A percentile compares a stretch with the other conserved stretches of the same genome.
phyloP scores from a whole-genome alignment of 2,329 filamentous ascomycete species.

The Fusarium sp. region DNA sequence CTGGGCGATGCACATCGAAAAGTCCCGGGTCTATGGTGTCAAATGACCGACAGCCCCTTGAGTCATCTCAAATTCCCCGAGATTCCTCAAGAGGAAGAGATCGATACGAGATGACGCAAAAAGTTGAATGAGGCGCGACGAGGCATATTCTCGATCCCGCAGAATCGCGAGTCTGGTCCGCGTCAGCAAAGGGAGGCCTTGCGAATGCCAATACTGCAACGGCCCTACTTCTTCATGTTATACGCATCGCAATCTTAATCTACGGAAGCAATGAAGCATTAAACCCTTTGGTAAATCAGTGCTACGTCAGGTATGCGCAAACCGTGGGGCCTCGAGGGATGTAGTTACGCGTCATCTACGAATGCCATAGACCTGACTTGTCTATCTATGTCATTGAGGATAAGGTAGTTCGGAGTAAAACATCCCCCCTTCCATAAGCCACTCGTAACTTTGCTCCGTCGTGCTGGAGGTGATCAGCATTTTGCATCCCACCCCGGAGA shows the following conservation, averaged over 20 bases:
- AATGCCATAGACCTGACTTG: not conserved
- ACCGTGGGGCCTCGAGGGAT: not conserved
- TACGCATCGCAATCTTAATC: slow-evolving; percentile 22
- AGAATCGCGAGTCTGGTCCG: slow-evolving; percentile 24
- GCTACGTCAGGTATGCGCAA: slow-evolving; percentile 8
- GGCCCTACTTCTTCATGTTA: not conserved
- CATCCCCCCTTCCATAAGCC: slow-evolving; percentile 1
- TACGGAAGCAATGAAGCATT: not conserved
- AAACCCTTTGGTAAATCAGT: not conserved
- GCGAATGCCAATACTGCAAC: slow-evolving; percentile 15
- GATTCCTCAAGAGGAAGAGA: slow-evolving; percentile 13
- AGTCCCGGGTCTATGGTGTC: slow-evolving; percentile 5
- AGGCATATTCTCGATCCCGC: slow-evolving; percentile 26
- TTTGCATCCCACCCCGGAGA: not conserved
- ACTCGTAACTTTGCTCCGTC: slow-evolving; percentile 14
- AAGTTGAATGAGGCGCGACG: slow-evolving; percentile 3
- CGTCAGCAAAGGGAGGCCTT: slow-evolving; percentile 22
- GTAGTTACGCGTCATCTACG: not conserved
- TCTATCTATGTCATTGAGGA: not conserved
- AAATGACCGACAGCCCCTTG: slow-evolving; percentile 21
- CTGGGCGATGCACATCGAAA: not conserved
- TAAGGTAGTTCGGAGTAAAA: not conserved
- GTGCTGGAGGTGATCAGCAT: slow-evolving; percentile 4
- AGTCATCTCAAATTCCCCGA: slow-evolving; percentile 13
- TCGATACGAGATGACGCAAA: slow-evolving; percentile 21